Conservation (phyloP, 306 rosid species). For the Castanea sativa region DNA sequence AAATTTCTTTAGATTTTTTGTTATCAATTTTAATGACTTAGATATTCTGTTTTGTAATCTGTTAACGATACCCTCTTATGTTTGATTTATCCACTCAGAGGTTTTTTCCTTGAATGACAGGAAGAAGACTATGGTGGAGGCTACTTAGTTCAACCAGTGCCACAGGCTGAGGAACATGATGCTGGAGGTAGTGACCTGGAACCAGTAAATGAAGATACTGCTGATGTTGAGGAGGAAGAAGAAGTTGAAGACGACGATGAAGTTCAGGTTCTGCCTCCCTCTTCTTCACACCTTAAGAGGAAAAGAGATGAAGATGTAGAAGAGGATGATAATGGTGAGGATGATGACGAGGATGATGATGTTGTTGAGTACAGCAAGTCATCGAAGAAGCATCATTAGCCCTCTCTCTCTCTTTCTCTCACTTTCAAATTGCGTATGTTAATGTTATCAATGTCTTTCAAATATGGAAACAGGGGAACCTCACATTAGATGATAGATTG, state of each 20-base stretch:
- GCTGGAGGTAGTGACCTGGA: constrained; percentile 45
- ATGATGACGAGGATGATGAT: constrained; percentile 49
- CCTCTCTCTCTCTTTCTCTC: background rate
- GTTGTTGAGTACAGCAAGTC: constrained; percentile 54
- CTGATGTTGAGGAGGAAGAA: constrained; percentile 56
- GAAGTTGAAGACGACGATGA: constrained; percentile 48
- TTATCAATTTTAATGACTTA: background rate
- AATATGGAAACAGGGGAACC: constrained; percentile 56
- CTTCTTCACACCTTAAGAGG: constrained; percentile 64
- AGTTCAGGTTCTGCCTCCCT: constrained; percentile 58
- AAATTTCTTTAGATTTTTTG: background rate
- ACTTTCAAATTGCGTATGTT: constrained; percentile 13
- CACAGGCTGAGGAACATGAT: constrained; percentile 52
- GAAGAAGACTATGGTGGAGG: constrained; percentile 82
- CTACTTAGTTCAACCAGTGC: constrained; percentile 83
- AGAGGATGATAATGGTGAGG: constrained; percentile 34
- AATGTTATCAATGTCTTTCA: constrained; percentile 32
- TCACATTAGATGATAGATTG: constrained; percentile 48
- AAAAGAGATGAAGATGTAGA: constrained; percentile 62
- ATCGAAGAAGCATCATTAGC: constrained; percentile 65
- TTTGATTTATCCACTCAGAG: background rate
- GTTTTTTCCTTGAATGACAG: constrained; percentile 38
- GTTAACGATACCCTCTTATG: background rate
- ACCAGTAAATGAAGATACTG: constrained; percentile 51
- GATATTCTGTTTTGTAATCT: background rate